Evolutionary conservation across 352 stramenopile species (phyloP).

Genomic region (Pythium plurisporium): DNA sequence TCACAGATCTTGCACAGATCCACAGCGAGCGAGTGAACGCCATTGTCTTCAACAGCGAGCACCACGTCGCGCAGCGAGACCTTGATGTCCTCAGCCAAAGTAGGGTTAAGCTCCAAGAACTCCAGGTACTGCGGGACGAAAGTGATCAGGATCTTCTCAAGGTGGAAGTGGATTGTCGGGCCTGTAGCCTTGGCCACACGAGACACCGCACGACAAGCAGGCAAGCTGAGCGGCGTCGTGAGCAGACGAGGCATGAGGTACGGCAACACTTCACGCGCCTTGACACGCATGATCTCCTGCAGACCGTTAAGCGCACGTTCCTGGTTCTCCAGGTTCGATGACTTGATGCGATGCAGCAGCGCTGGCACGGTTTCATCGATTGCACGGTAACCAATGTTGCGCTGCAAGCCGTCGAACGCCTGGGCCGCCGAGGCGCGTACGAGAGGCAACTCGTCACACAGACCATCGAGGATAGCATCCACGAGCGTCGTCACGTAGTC

Average conservation of each 20-base stretch:
- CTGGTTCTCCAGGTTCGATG: conserved; percentile 51
- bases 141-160: conserved; percentile 91
- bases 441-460: conserved; percentile 92
- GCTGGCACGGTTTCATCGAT: conserved; percentile 97
- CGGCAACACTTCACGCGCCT: conserved; percentile 95
- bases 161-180: conserved; percentile 93
- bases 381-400: conserved; percentile 91
- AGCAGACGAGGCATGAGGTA: conserved; percentile 97
- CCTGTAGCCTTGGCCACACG: conserved; percentile 93
- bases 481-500: conserved; percentile 97
- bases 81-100: conserved; percentile 67
- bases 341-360: conserved; percentile 93
- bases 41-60: conserved; percentile 83
- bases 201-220: conserved; percentile 88
- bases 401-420: conserved; percentile 97
- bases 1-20: conserved; percentile 95
- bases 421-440: conserved; percentile 92
- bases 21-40: conserved; percentile 93
- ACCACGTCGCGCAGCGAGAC: conserved; percentile 63
- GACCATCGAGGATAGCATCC: conserved; percentile 94
- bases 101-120: conserved; percentile 30
- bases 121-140: conserved; percentile 75
- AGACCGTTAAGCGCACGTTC: conserved; percentile 94
- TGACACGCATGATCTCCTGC: conserved; percentile 95
- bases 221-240: conserved; percentile 86